A percentile compares a stretch with the other conserved stretches of the same genome.
These are phyloP conservation scores for Apiotrichum mycotoxinovorans DNA, from an alignment of 1,284 basidiomycete species.

Conservation along the genomic window DNA sequence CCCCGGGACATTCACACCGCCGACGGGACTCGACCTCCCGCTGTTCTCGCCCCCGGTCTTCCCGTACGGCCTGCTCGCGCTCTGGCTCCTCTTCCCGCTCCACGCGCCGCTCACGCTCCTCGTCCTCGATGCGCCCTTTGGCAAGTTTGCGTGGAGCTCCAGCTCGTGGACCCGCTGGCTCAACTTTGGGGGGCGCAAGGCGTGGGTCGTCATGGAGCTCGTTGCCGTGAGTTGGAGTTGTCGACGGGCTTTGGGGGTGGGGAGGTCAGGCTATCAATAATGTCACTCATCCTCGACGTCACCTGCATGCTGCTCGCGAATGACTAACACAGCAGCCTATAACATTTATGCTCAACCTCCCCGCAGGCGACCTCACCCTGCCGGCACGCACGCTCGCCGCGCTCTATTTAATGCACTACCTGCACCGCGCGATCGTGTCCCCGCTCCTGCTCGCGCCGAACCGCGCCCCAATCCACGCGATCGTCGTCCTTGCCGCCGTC, in stretches of 20 bases:
- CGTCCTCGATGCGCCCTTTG: constrained; percentile 67
- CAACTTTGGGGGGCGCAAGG: constrained; percentile 54
- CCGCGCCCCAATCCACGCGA: constrained; percentile 70
- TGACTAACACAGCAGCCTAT: constrained; percentile 49
- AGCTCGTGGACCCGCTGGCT: constrained; percentile 47
- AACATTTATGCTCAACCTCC: constrained; percentile 46
- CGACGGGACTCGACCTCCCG: not conserved
- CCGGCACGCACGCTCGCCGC: constrained; percentile 9
- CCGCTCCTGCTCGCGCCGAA: constrained; percentile 73
- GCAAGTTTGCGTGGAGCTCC: constrained; percentile 58
- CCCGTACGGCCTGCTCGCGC: constrained; percentile 27
- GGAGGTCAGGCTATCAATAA: too few relatives aligned
- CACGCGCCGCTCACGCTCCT: constrained; percentile 48
- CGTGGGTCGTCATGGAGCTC: constrained; percentile 84
- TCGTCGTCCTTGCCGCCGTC: constrained; percentile 60
- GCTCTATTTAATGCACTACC: constrained; percentile 72
- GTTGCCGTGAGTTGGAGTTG: constrained; percentile 58
- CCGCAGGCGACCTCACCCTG: constrained; percentile 3
- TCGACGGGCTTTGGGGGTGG: too few relatives aligned
- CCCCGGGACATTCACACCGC: too few relatives aligned
- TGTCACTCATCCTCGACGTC: too few relatives aligned
- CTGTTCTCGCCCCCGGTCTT: constrained; percentile 13
- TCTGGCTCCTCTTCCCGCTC: constrained; percentile 50
- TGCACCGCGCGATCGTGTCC: constrained; percentile 74
- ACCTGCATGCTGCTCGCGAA: not conserved